These are phyloP conservation scores for Malassezia slooffiae DNA, from an alignment of 1,284 basidiomycete genomes.

Conservation along the genomic window DNA sequence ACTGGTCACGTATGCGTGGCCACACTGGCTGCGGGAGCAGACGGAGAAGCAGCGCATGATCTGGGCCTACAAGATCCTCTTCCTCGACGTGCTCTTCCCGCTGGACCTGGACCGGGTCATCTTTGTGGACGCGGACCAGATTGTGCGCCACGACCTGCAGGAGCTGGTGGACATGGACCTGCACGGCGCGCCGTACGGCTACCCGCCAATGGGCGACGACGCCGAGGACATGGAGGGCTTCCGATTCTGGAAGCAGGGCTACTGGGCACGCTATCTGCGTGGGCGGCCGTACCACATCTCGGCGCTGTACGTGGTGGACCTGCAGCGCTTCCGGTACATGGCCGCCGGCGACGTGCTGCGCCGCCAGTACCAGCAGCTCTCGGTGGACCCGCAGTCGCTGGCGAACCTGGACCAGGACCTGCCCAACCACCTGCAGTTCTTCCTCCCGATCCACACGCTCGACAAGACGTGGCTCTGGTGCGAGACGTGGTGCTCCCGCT, in stretches of 20 bases:
- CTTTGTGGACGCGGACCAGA: slow-evolving; percentile 79
- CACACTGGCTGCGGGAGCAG: slow-evolving; percentile 87
- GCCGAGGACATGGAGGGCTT: slow-evolving; percentile 86
- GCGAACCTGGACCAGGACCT: slow-evolving; percentile 79
- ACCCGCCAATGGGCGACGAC: slow-evolving; percentile 94
- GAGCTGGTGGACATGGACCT: slow-evolving; percentile 84
- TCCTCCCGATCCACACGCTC: slow-evolving; percentile 35
- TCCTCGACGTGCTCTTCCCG: slow-evolving; percentile 94
- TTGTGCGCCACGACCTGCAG: slow-evolving; percentile 86
- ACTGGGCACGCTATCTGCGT: slow-evolving; percentile 38
- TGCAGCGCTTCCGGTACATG: slow-evolving; percentile 76
- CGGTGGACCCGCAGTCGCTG: slow-evolving; percentile 81
- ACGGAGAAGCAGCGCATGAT: slow-evolving; percentile 95
- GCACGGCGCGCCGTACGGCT: slow-evolving; percentile 57
- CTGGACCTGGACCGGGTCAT: slow-evolving; percentile 96
- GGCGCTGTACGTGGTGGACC: slow-evolving; percentile 87
- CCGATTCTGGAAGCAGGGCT: slow-evolving; percentile 86
- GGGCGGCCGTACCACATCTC: slow-evolving; percentile 36
- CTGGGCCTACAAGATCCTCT: slow-evolving; percentile 98
- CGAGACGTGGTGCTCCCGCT: slow-evolving; percentile 43
- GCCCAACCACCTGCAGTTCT: slow-evolving; percentile 36
- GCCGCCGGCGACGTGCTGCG: slow-evolving; percentile 70
- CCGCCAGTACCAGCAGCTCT: slow-evolving; percentile 80
- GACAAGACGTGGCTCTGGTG: slow-evolving; percentile 44
- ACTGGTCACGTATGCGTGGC: slow-evolving; percentile 97